Base-by-base conservation (phyloP, 169 alveolate genomes). In the Plasmodium knowlesi region DNA sequence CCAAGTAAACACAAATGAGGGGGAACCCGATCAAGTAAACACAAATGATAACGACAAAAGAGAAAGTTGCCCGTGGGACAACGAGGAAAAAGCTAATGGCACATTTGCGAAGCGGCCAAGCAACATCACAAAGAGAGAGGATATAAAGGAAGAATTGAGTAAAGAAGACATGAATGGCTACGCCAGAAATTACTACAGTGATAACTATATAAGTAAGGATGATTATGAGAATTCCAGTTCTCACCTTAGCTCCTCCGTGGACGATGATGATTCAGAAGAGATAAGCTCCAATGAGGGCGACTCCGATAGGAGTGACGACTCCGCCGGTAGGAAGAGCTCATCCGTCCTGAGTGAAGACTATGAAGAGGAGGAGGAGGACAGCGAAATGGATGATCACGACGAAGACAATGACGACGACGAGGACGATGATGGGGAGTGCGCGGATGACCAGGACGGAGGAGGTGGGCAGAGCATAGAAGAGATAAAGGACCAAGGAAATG, bases 401-500 rank as follows among this genome's bases (percentile, higher is more conserved):
- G 82, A 74, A 0, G 22, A 34, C 0, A 32, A 43, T 39, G 82
- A 6, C n/a, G 57, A n/a, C 0, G 34, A n/a, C 0, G 53, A 43
- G 4, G 89, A 39, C 1, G 71, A 46, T 2, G 89, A n/a, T n/a
- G 89, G 41, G 4, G 37, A 79, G 3, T 22, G 16, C 28, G 92
- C 10, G 16, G 57, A 92, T 19, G 92, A 61, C 39, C 74, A 83
- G 54, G 28, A 37, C 41, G 92, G 41, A n/a, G 80, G 67, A 57
- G 94, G 83, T 2, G 28, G 81, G 12, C 34, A 93, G 22, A 84
- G 93, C 37, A 93, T 94, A 8, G 89, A 67, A 16, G 95, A 84
- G 32, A 73, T 93, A 83, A 93, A 94, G 71, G 93, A 88, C 67
- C 61, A 84, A 5, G 97, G 97, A 12, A 96, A 96, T 83, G 82